Evolutionary conservation across 345 rosid genomes (phyloP).

Genomic region (Sisymbrium altissimum): DNA sequence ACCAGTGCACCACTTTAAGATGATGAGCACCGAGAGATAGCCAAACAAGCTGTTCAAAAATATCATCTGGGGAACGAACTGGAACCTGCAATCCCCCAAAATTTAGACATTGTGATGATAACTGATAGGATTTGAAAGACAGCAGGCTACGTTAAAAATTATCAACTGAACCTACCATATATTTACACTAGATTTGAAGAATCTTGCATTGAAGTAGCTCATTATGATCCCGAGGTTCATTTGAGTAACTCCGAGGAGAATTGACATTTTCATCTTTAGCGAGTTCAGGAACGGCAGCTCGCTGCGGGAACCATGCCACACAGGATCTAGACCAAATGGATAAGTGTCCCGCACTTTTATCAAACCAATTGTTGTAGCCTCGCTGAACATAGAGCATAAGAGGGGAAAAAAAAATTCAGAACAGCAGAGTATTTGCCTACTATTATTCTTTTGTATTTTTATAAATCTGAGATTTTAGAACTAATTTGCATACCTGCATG

Average conservation of each 20-base stretch:
- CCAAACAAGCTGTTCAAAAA: slow-evolving; percentile 92
- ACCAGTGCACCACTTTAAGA: slow-evolving; percentile 88
- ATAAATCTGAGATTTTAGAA: background rate
- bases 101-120: background rate
- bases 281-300: slow-evolving; percentile 96
- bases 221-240: slow-evolving; percentile 96
- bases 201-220: slow-evolving; percentile 86
- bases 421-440: background rate
- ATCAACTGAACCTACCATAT: slow-evolving; percentile 39
- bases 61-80: slow-evolving; percentile 90
- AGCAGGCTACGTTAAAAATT: background rate
- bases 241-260: slow-evolving; percentile 92
- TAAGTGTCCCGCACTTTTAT: slow-evolving; percentile 76
- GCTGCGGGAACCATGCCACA: slow-evolving; percentile 87
- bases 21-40: slow-evolving; percentile 75
- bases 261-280: slow-evolving; percentile 98
- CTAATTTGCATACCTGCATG: slow-evolving; percentile 65
- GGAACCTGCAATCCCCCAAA: slow-evolving; percentile 59
- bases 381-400: slow-evolving; percentile 12
- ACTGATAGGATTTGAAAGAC: background rate
- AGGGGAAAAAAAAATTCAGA: background rate
- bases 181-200: slow-evolving; percentile 57
- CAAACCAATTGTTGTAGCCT: slow-evolving; percentile 46
- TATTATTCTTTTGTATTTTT: background rate
- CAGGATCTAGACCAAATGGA: slow-evolving; percentile 97